Evolutionary conservation across 177 flowering plant genomes (phyloP), one percentile per base, ranked within the genome.

Genomic region (Vitis hybrid): DNA sequence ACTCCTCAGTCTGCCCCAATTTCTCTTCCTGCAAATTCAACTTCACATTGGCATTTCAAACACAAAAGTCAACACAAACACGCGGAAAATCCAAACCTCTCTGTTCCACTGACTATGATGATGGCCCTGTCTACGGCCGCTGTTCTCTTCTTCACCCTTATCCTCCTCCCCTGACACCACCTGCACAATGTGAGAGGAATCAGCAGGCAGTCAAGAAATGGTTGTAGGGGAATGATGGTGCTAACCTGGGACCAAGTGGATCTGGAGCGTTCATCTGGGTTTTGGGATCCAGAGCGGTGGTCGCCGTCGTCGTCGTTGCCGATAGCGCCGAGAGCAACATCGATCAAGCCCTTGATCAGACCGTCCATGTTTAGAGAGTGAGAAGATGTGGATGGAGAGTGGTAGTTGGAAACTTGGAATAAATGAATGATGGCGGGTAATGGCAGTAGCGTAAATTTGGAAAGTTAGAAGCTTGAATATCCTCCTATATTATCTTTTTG

Each of bases 171-270:
- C 92, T 10, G 90, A 72, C 5, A 86, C 90, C 57, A 89, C 94
- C 93, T 91, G 81, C 78, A 60, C 68, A 77, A 27, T 19, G 21
- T 54, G 69, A 9, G 35, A 68, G 40, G 56, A 10, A 19, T 40
- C 51, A 65, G 50, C 68, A 52, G 11, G 19, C 24, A 21, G 51
- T 35, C 4, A 71, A 19, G 15, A 11, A 19, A 65, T 2, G n/a
- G 12, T 11, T 7, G 1, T 52, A 5, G 15, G 15, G 14, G 58
- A 52, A 18, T 21, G 24, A 14, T 10, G 54, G 14, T 17, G 58
- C 62, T 12, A 58, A 88, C 94, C 90, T 90, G 76, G 2, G 98
- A 94, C 98, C 98, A 90, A 57, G 80, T 81, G 73, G 98, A 88
- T 90, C 94, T 82, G 74, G 91, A 82, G 7, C 82, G 87, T 40